Base-by-base conservation (phyloP, 108 stramenopile genomes). In the Skeletonema grethae region DNA sequence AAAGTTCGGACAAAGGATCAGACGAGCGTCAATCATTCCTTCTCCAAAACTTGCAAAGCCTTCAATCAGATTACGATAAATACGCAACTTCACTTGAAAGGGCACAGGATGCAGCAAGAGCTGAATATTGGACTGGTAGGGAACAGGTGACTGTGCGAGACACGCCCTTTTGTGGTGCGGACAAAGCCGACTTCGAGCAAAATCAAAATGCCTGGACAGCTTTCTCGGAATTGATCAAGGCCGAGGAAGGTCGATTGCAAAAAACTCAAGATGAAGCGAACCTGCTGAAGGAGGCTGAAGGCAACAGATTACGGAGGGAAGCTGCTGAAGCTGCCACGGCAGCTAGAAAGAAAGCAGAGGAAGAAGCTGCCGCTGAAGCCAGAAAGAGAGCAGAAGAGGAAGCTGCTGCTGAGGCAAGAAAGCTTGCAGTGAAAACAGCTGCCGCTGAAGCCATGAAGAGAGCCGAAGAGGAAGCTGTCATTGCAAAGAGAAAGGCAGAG, bases 401-500 rank as follows among this genome's bases (percentile, higher is more conserved):
- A 58, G 66, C 45, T 5, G 32, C 32, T 8, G 55, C 20, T 12
- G 66, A 35, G 38, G 30, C 50, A 3, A 56, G 66, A 38, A 34
- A 38, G 13, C 0, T 5, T 2, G 46, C 18, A n/a, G n/a, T 4
- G 66, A 67, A 34, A 24, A 38, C 25, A 39, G 57, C 56, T 57
- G n/a, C 38, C 7, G 24, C 15, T 12, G 55, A 57, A 15, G 59
- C 6, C 7, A 60, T 57, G 22, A 55, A 39, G 38, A 55, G 18
- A 61, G 41, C 43, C 15, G 76, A 70, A 64, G 70, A 29, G 61
- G 75, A 62, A 36, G 75, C 55, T 36, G 43, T 5, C 6, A 32
- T 55, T 34, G 22, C 35, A 11, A 58, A 22, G 36, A 65, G 5
- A 24, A 31, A 11, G 55, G 63, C 63, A 18, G 28, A 29, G 15